Conservation (phyloP, 2,329 filamentous ascomycete species). For the Alternaria triticimaculans region DNA sequence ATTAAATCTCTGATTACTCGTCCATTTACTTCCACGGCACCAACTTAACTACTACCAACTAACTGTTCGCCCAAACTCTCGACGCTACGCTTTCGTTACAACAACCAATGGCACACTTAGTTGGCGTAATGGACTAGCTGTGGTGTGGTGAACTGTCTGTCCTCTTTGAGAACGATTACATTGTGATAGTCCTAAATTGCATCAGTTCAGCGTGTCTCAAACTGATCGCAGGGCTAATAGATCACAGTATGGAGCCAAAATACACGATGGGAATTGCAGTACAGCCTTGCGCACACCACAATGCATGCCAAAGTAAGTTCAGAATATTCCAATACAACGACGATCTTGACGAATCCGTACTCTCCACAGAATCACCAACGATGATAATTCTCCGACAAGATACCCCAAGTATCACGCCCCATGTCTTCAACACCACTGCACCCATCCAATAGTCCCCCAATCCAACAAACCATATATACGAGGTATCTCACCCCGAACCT, state of each 20-base stretch:
- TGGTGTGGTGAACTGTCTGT: neutral
- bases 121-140: neutral
- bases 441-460: neutral
- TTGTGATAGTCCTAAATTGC: neutral
- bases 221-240: neutral
- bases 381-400: neutral
- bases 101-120: neutral
- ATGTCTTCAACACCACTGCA: neutral
- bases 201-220: neutral
- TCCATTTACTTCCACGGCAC: neutral
- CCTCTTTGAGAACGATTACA: neutral
- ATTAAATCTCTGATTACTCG: neutral
- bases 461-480: neutral
- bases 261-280: neutral
- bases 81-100: neutral
- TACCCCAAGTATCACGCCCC: neutral
- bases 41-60: neutral
- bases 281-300: neutral
- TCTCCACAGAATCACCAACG: neutral
- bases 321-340: neutral
- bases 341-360: neutral
- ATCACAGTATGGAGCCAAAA: neutral
- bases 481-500: neutral
- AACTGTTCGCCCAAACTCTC: neutral
- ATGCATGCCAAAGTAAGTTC: neutral